Base-by-base conservation (phyloP, 2,329 filamentous ascomycete genomes). In the Lecanosticta acicola region DNA sequence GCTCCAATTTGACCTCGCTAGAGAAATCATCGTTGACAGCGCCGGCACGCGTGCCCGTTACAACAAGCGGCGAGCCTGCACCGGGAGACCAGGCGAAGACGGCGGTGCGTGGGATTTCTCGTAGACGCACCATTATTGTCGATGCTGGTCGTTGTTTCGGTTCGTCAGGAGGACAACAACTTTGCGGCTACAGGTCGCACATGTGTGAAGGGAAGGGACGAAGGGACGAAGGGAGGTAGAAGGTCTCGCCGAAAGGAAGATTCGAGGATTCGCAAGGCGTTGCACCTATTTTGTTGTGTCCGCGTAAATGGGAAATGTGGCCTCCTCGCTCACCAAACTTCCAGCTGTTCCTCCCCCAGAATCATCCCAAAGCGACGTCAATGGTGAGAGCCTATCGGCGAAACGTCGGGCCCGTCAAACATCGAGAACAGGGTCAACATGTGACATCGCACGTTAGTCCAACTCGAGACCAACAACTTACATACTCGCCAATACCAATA, bases 21-120 rank as follows among this genome's bases (percentile, higher is more conserved):
- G 93, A 97, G 71, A 98, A 98, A 69, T 97, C 90, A 59, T 87
- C 90, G 70, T 94, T 89, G 34, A 98, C 89, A 60, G 93, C 93
- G 54, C 93, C 93, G 51, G 93, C 90, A 59, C 90, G 84, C 38
- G 93, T 98, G 60, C 93, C 93, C 20, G 93, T 98, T 50, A 88
- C 91, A 55, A 98, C 76, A 58, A 94, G 76, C 59, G 91, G 89
- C 58, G 83, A 81, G 32, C 80, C 78, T 41, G 87, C 73, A 59
- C 83, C 86, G 19, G 90, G 85, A 58, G 88, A 95, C 91, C 93
- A 98, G 64, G 93, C 88, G 69, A 98, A 98, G 62, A 91, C 86
- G 69, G 91, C 93, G 63, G 93, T 98, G 71, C 93, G 83, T 68
- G 89, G 87, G 65, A 98, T 94, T 76, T 97, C 90, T 77, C 91